Evolutionary conservation across 495 filamentous ascomycete species (phyloP).

Genomic region (Hypoxylon lienhwacheense): DNA sequence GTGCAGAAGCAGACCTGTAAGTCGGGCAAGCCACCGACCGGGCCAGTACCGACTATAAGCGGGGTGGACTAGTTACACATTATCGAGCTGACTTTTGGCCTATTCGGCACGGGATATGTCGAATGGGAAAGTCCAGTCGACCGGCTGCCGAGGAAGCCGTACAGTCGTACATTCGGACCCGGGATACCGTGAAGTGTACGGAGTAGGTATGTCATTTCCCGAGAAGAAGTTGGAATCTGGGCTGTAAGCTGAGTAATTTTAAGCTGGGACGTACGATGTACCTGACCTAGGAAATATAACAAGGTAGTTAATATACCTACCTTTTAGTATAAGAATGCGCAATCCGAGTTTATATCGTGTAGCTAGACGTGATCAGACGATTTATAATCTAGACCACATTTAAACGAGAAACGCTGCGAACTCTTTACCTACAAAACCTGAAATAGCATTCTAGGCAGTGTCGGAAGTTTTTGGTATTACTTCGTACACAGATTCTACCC

Average conservation of each 20-base stretch:
- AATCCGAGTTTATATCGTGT: slow-evolving; percentile 51
- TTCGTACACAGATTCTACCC: too few relatives aligned
- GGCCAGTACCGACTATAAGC: not conserved
- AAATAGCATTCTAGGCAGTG: slow-evolving; percentile 1
- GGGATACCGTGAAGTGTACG: slow-evolving; percentile 66
- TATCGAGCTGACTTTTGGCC: slow-evolving; percentile 15
- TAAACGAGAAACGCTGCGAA: slow-evolving; percentile 54
- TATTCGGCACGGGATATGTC: slow-evolving; percentile 15
- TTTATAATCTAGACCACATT: slow-evolving; percentile 50
- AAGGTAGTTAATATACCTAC: not conserved
- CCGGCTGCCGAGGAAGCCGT: slow-evolving; percentile 47
- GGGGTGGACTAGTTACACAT: slow-evolving; percentile 1
- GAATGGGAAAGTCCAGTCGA: slow-evolving; percentile 35
- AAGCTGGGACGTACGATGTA: too few relatives aligned
- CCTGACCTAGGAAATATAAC: too few relatives aligned
- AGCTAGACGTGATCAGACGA: slow-evolving; percentile 51
- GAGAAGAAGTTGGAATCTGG: slow-evolving; percentile 67
- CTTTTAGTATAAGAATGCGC: slow-evolving; percentile 56
- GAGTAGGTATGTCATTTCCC: slow-evolving; percentile 69
- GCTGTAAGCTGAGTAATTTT: slow-evolving; percentile 54
- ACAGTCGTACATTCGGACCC: slow-evolving; percentile 63
- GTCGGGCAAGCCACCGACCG: not conserved
- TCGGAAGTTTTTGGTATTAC: not conserved
- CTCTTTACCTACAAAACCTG: slow-evolving; percentile 39
- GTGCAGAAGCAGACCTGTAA: slow-evolving; percentile 10